A percentile compares a stretch with the other conserved stretches of the same genome.
Evolutionary conservation across 768 basidiomycete species (phyloP).

Genomic region (Psilocybe azurescens): DNA sequence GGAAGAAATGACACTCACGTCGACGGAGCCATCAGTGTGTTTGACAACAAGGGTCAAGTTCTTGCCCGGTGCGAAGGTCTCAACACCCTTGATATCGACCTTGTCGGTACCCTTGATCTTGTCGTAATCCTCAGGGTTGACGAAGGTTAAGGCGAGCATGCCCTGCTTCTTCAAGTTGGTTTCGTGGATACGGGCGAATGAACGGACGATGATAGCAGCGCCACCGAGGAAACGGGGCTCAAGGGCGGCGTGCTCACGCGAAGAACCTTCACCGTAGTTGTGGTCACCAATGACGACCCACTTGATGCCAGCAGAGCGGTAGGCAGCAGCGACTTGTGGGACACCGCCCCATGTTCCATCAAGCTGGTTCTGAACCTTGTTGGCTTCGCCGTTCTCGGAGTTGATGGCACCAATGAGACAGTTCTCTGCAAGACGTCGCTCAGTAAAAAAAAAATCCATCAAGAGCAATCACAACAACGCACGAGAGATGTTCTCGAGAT

Average conservation of each 20-base stretch:
- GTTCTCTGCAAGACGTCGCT: constrained; percentile 64
- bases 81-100: constrained; percentile 88
- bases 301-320: constrained; percentile 88
- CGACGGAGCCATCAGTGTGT: constrained; percentile 80
- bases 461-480: constrained; percentile 29
- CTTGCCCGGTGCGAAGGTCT: constrained; percentile 90
- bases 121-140: constrained; percentile 92
- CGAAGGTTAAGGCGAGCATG: constrained; percentile 96
- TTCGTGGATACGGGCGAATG: constrained; percentile 98
- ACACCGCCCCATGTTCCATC: constrained; percentile 88
- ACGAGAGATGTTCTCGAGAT: constrained; percentile 98
- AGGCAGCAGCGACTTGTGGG: constrained; percentile 84
- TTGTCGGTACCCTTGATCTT: constrained; percentile 87
- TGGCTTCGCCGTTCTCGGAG: constrained; percentile 92
- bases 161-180: constrained; percentile 99
- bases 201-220: constrained; percentile 93
- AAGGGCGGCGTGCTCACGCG: constrained; percentile 96
- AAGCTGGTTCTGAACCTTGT: constrained; percentile 90
- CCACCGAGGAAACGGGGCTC: constrained; percentile 96
- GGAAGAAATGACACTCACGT: constrained; percentile 44
- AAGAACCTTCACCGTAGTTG: constrained; percentile 98
- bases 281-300: constrained; percentile 98
- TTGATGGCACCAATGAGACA: constrained; percentile 98
- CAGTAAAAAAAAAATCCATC: constrained; percentile 8
- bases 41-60: constrained; percentile 83